Evolutionary conservation across 2,329 filamentous ascomycete species (phyloP).

Genomic region (Botrytis squamosa): DNA sequence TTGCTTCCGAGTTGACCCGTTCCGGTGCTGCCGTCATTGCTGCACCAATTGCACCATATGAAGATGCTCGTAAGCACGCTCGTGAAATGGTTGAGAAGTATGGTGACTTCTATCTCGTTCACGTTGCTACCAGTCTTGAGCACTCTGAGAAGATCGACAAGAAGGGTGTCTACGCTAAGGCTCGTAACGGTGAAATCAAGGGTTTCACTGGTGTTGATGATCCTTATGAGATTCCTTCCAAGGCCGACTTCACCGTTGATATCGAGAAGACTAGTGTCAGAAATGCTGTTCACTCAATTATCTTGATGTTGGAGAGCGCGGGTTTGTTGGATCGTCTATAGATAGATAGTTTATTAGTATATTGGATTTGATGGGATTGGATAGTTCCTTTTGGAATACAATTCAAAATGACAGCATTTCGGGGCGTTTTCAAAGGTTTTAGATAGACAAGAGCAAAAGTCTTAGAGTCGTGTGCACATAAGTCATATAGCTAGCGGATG

Average conservation of each 20-base stretch:
- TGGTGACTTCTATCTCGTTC: conserved; percentile 90
- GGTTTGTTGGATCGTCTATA: conserved; percentile 73
- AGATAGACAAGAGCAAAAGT: conserved; percentile 1
- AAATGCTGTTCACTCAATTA: conserved; percentile 94
- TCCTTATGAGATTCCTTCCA: conserved; percentile 82
- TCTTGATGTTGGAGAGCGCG: conserved; percentile 84
- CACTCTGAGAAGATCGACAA: conserved; percentile 94
- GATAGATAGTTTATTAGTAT: conserved; percentile 23
- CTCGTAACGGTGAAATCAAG: conserved; percentile 87
- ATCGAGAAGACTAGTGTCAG: conserved; percentile 82
- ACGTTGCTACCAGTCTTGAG: conserved; percentile 90
- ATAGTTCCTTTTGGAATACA: conserved; percentile 4
- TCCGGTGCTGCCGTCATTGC: conserved; percentile 93
- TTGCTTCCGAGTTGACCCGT: conserved; percentile 90
- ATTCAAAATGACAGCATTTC: background rate
- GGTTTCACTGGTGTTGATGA: conserved; percentile 98
- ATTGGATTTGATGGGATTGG: conserved; percentile 9
- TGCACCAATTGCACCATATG: conserved; percentile 92
- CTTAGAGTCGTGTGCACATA: background rate
- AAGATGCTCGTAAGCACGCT: conserved; percentile 71
- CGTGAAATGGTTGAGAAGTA: conserved; percentile 83
- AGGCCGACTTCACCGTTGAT: conserved; percentile 83
- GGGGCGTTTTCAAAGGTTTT: conserved; percentile 11
- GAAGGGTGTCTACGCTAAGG: conserved; percentile 81
- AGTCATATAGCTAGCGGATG: background rate